Base-by-base conservation (phyloP, 1,284 basidiomycete genomes). In the Coniferiporia weirii region DNA sequence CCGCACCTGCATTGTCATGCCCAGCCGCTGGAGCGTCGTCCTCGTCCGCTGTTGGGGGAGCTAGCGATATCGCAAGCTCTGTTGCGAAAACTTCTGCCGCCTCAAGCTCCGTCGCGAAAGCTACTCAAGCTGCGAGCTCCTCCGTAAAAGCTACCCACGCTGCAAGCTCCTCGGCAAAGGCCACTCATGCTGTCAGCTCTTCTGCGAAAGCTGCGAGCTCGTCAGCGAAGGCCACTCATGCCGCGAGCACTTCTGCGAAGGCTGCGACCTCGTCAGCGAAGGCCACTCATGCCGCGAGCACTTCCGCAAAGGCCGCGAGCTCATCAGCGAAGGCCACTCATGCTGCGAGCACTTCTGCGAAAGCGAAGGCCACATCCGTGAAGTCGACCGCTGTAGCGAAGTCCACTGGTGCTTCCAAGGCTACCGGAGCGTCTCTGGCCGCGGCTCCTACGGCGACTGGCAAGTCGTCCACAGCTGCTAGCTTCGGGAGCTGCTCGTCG, bases 401-500 rank as follows among this genome's bases (percentile, higher is more conserved):
- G 47, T 12, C 47, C 13, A 19, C 47, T 48, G 17, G 19, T 13
- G 47, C 27, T 51, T 32, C 49, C 6, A 32, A 20, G 49, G 49
- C 49, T 27, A 19, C 49, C 49, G 44, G 12, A n/a, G 44, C 44
- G 44, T 46, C 44, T 9, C 17, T 62, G 13, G 56, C 65, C 7
- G 52, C 65, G 54, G 60, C 61, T 46, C 59, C 68, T 19, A 48
- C 64, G 35, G 57, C 57, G 19, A 60, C 64, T 43, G 64, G 64
- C 15, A 40, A 40, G 73, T 72, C n/a, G 63, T 27, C 55, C 10
- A 36, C 66, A 17, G 45, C 56, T 34, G 59, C 57, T 51, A 52
- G 77, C 71, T 81, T 81, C 62, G 79, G 79, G 54, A 72, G 64
- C 43, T 83, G 80, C 70, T 64, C 75, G 20, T 69, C 77, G 32